A percentile compares a stretch with the other conserved stretches of the same genome.
These are phyloP conservation scores for Rhodotorula sp. DNA, from an alignment of 1,284 basidiomycete species.

Conservation along the genomic window DNA sequence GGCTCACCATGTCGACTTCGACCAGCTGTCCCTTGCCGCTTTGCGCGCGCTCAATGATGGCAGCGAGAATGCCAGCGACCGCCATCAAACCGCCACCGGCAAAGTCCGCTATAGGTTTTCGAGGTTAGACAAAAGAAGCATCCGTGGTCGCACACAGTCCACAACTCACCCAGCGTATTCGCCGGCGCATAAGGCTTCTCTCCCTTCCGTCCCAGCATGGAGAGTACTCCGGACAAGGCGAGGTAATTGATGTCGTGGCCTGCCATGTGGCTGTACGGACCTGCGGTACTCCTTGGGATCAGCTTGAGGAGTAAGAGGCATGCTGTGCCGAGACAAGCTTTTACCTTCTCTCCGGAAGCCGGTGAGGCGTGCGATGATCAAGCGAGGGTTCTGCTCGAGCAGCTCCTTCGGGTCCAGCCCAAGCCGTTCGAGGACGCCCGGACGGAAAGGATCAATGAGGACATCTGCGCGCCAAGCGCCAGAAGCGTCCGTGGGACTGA, in stretches of 20 bases:
- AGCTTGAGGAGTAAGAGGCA: too few species aligned
- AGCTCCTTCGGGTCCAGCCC: constrained; percentile 48
- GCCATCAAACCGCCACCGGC: constrained; percentile 75
- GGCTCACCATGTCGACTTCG: constrained; percentile 68
- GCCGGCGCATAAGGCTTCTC: constrained; percentile 69
- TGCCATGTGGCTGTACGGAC: constrained; percentile 46
- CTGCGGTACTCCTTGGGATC: neutral
- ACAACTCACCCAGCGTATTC: constrained; percentile 58
- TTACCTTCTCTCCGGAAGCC: constrained; percentile 47
- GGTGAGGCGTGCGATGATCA: constrained; percentile 49
- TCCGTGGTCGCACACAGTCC: too few species aligned
- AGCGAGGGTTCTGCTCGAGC: constrained; percentile 22
- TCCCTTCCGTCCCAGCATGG: constrained; percentile 45
- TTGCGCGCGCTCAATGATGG: constrained; percentile 63
- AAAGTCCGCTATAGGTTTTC: constrained; percentile 60
- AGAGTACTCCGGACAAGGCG: constrained; percentile 71
- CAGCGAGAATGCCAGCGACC: constrained; percentile 69
- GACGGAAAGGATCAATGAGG: constrained; percentile 77
- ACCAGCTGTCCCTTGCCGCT: constrained; percentile 70
- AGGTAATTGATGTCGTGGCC: constrained; percentile 80
- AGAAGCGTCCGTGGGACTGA: constrained; percentile 47
- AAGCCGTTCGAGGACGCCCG: constrained; percentile 74
- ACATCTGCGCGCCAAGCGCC: constrained; percentile 60
- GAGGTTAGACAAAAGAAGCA: too few species aligned
- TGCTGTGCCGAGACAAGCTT: neutral